These are phyloP conservation scores for Aspergillus awamori DNA, from an alignment of 2,329 filamentous ascomycete species.

Conservation along the genomic window DNA sequence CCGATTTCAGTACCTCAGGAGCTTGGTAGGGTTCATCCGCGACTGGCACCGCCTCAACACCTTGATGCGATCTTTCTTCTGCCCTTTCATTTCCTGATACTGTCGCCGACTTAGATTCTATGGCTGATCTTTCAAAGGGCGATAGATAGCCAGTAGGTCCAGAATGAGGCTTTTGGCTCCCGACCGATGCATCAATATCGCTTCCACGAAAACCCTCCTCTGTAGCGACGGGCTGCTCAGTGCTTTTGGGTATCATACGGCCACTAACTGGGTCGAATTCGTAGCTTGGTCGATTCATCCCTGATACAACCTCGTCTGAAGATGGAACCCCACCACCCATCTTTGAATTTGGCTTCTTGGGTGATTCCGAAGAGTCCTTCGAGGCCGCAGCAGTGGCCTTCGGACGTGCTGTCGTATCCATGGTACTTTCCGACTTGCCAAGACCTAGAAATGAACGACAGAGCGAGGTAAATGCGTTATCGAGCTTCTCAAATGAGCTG, in stretches of 20 bases:
- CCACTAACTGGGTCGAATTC: constrained; percentile 49
- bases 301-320: background rate
- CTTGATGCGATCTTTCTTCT: background rate
- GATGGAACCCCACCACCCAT: background rate
- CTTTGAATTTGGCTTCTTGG: constrained; percentile 8
- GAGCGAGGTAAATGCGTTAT: constrained; percentile 33
- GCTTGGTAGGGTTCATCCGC: background rate
- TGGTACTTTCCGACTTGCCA: constrained; percentile 7
- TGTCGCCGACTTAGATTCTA: background rate
- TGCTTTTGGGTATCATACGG: constrained; percentile 38
- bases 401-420: constrained; percentile 2
- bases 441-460: constrained; percentile 33
- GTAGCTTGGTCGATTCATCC: constrained; percentile 13
- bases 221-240: background rate
- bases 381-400: constrained; percentile 7
- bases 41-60: background rate
- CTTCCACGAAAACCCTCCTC: background rate
- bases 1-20: background rate
- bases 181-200: background rate
- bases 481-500: constrained; percentile 21
- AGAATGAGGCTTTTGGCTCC: background rate
- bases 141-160: constrained; percentile 13
- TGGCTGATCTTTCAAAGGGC: background rate
- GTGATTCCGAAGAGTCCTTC: background rate
- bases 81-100: background rate